Percentiles rank a stretch among this genome's conserved stretches.
Evolutionary conservation across 192 early-diverging fungal genomes (phyloP).

Genomic region (Podochytrium sp.): DNA sequence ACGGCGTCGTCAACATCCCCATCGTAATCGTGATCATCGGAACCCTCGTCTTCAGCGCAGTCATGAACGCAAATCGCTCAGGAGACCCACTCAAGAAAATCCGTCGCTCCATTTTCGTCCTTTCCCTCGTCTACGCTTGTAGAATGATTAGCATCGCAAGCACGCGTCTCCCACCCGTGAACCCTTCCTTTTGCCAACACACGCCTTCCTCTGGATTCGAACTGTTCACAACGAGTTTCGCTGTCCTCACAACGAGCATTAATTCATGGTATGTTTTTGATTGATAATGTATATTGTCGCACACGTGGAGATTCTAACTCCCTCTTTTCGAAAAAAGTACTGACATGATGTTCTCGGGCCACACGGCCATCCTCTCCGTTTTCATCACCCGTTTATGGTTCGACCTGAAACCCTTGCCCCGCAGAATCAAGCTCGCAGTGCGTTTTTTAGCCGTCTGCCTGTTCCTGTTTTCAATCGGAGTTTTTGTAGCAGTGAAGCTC

Average conservation of each 20-base stretch:
- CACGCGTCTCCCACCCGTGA: not conserved
- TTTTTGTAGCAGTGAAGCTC: constrained; percentile 2
- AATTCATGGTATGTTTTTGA: not conserved
- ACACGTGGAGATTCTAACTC: no score
- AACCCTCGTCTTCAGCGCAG: not conserved
- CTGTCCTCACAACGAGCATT: not conserved
- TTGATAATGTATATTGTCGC: not conserved
- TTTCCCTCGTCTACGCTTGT: not conserved
- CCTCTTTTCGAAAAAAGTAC: not conserved
- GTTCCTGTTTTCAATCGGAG: not conserved
- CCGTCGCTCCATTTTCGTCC: not conserved
- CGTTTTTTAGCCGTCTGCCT: not conserved
- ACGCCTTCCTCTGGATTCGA: not conserved
- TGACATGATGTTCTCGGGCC: constrained; percentile 12
- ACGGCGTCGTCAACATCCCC: not conserved
- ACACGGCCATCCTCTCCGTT: not conserved
- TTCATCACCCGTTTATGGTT: not conserved
- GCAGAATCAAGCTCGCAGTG: not conserved
- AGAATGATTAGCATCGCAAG: not conserved
- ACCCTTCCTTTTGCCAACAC: not conserved
- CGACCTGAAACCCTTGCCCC: not conserved
- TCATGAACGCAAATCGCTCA: not conserved
- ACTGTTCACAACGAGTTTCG: not conserved
- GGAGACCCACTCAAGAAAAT: not conserved
- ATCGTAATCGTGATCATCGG: not conserved